phyloP scores from a whole-genome alignment of 2,329 filamentous ascomycete genomes.

The Calycina herbarum region DNA sequence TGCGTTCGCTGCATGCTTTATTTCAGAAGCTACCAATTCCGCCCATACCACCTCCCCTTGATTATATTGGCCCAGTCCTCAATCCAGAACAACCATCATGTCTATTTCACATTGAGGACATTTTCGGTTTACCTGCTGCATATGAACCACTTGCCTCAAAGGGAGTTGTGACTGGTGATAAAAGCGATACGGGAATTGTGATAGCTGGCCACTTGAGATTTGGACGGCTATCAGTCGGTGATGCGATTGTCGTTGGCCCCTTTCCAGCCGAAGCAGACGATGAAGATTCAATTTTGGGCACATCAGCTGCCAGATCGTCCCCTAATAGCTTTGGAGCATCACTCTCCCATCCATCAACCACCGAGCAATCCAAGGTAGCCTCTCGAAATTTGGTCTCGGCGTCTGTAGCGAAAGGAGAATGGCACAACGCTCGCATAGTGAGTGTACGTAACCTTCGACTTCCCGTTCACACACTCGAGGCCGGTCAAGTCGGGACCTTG shows the following conservation, averaged over 20 bases:
- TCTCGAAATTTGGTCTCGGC: slow-evolving; percentile 54
- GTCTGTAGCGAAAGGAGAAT: slow-evolving; percentile 62
- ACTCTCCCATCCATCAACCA: slow-evolving; percentile 53
- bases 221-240: slow-evolving; percentile 74
- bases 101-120: slow-evolving; percentile 88
- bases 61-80: slow-evolving; percentile 52
- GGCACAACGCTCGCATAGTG: slow-evolving; percentile 77
- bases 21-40: slow-evolving; percentile 74
- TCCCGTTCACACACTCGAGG: slow-evolving; percentile 72
- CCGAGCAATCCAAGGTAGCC: slow-evolving; percentile 54
- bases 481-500: slow-evolving; percentile 87
- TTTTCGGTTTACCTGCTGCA: slow-evolving; percentile 72
- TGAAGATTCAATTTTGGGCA: slow-evolving; percentile 32
- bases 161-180: slow-evolving; percentile 29
- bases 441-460: slow-evolving; percentile 87
- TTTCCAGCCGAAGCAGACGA: slow-evolving; percentile 61
- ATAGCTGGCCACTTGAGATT: slow-evolving; percentile 83
- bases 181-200: slow-evolving; percentile 60
- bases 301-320: slow-evolving; percentile 46
- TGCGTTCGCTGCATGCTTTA: slow-evolving; percentile 79
- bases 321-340: slow-evolving; percentile 47
- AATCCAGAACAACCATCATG: slow-evolving; percentile 61
- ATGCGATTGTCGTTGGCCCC: slow-evolving; percentile 77
- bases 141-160: slow-evolving; percentile 50
- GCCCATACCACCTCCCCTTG: slow-evolving; percentile 50